phyloP scores from a whole-genome alignment of 306 rosid genomes.

The Prunus salicina region DNA sequence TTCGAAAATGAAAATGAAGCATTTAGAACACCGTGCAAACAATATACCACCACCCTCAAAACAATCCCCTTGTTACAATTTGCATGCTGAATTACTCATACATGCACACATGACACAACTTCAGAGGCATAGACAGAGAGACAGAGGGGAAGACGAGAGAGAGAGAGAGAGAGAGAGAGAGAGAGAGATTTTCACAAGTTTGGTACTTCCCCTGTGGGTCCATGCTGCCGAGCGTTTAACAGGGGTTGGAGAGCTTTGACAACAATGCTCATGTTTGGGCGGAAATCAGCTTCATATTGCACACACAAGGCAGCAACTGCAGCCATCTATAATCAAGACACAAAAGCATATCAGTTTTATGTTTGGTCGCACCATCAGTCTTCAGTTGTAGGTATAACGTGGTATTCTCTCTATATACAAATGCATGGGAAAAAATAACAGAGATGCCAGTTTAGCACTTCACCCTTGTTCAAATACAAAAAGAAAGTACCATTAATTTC shows the following conservation, averaged over 20 bases:
- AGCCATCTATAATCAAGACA: conserved; percentile 59
- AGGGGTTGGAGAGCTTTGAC: conserved; percentile 94
- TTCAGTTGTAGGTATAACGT: background rate
- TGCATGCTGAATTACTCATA: conserved; percentile 8
- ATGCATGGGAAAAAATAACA: conserved; percentile 3
- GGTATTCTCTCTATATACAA: background rate
- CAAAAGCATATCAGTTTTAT: background rate
- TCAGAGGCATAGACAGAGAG: background rate
- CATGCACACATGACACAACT: conserved; percentile 29
- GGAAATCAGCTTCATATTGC: conserved; percentile 92
- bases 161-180: background rate
- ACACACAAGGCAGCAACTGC: conserved; percentile 92
- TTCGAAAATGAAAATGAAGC: background rate
- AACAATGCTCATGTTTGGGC: conserved; percentile 94
- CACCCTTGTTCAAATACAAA: background rate
- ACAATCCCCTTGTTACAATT: conserved; percentile 31
- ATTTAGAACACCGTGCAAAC: conserved; percentile 41
- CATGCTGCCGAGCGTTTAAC: conserved; percentile 63
- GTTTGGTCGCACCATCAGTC: background rate
- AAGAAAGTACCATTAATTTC: background rate
- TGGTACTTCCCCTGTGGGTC: conserved; percentile 65
- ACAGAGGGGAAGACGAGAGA: background rate
- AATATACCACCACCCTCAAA: conserved; percentile 40
- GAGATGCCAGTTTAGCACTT: background rate
- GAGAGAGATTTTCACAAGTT: conserved; percentile 31